Evolutionary conservation across 371 early-diverging fungal genomes (phyloP), one percentile per base, ranked within the genome.

Genomic region (Amoeboaphelidium protococcarum): DNA sequence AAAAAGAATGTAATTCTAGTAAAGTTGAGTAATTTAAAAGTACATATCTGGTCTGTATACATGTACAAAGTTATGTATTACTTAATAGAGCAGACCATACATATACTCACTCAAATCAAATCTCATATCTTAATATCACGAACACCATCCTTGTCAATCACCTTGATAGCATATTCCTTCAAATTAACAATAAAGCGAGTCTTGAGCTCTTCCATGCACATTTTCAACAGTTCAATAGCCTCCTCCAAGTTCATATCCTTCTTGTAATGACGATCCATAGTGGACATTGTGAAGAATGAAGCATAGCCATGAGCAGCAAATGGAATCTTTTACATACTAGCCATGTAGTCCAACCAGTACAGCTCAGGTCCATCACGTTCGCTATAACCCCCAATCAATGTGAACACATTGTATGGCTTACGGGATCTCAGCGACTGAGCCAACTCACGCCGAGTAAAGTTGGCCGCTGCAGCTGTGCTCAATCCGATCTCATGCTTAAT

Each of bases 221-320:
- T 80, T 45, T 67, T 68, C 53, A 89, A 50, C 51, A 91, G 54
- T 19, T 66, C 71, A 52, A 72, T 69, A 31, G 77, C 90, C 54
- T 88, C 82, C 40, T 83, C 87, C 40, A 82, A 58, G 26, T 73
- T 59, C 65, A 95, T 66, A 52, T 82, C 76, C n/a, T 70, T 61
- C 41, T 67, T 67, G 68, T 90, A 84, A 64, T 86, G 78, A 44
- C 83, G 74, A 68, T 95, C 95, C 78, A 95, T 72, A 23, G 87
- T 66, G 41, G 88, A 81, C 60, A 79, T 70, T 55, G 76, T 69
- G 63, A 88, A 89, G 68, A 82, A 89, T 20, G 81, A 66, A 41
- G 82, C 82, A 52, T 89, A 86, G 4, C 92, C 95, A 55, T 95
- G 95, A 45, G 83, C 80, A 20, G 82, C 90, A 64, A 72, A 90